phyloP scores from a whole-genome alignment of 1,284 basidiomycete genomes.

The Boletus sp. region DNA sequence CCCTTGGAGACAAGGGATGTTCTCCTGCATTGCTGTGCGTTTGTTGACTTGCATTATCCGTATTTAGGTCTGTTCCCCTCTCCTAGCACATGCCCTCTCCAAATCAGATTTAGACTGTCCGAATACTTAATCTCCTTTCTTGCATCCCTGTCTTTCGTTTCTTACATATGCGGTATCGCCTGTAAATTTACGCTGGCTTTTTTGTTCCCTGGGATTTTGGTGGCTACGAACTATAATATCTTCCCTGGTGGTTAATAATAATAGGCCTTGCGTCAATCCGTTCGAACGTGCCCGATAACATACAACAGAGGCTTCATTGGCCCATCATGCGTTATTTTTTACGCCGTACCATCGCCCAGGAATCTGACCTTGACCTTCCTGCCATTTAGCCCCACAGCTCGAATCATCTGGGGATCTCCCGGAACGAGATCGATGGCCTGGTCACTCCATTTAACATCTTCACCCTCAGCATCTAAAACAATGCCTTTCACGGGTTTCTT shows the following conservation, averaged over 20 bases:
- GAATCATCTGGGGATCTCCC: constrained; percentile 73
- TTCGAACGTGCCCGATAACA: neutral
- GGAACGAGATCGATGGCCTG: constrained; percentile 89
- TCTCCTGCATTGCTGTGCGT: constrained; percentile 37
- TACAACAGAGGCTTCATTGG: neutral
- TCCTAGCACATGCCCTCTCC: constrained; percentile 25
- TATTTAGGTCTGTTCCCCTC: constrained; percentile 37
- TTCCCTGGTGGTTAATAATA: constrained; percentile 46
- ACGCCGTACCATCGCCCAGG: constrained; percentile 75
- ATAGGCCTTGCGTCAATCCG: constrained; percentile 5
- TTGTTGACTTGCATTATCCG: constrained; percentile 42
- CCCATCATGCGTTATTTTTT: constrained; percentile 22
- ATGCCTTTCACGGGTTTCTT: constrained; percentile 83
- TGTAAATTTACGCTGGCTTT: constrained; percentile 37
- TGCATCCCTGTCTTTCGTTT: constrained; percentile 28
- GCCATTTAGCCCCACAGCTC: constrained; percentile 65
- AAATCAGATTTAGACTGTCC: constrained; percentile 37
- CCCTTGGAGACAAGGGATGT: constrained; percentile 20
- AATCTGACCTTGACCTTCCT: constrained; percentile 68
- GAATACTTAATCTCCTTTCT: constrained; percentile 33
- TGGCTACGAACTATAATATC: constrained; percentile 38
- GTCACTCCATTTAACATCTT: constrained; percentile 78
- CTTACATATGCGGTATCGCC: constrained; percentile 28
- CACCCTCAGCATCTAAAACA: constrained; percentile 77
- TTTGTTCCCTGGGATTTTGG: constrained; percentile 33